Evolutionary conservation across 805 yeast species (phyloP).

Genomic region (Lipomyces kockii): DNA sequence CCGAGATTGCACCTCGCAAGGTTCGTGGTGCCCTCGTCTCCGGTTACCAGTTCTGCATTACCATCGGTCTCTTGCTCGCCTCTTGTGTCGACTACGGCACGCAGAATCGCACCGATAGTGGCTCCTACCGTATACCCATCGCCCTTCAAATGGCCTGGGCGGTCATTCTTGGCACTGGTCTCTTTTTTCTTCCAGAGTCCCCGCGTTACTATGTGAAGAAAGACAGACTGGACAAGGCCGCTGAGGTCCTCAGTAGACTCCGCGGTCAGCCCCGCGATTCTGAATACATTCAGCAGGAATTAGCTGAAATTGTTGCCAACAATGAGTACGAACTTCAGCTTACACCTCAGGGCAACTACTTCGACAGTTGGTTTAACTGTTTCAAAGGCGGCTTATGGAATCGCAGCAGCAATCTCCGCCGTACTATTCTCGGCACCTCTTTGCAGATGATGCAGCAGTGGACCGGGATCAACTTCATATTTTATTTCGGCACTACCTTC

Average conservation of each 20-base stretch:
- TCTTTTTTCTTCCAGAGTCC: slow-evolving; percentile 72
- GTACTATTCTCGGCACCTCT: slow-evolving; percentile 64
- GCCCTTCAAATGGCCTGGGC: slow-evolving; percentile 76
- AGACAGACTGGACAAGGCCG: slow-evolving; percentile 61
- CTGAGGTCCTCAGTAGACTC: slow-evolving; percentile 57
- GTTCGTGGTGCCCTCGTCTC: slow-evolving; percentile 79
- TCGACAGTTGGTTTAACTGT: slow-evolving; percentile 20
- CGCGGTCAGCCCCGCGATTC: slow-evolving; percentile 49
- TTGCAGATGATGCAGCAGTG: slow-evolving; percentile 84
- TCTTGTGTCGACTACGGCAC: slow-evolving; percentile 75
- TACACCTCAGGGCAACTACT: slow-evolving; percentile 14
- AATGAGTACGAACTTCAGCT: slow-evolving; percentile 51
- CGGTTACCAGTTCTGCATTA: slow-evolving; percentile 74
- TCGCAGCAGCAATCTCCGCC: slow-evolving; percentile 33
- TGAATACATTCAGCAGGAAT: slow-evolving; percentile 53
- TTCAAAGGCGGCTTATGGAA: slow-evolving; percentile 20
- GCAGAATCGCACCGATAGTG: slow-evolving; percentile 55
- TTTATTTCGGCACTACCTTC: slow-evolving; percentile 85
- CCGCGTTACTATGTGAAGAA: slow-evolving; percentile 72
- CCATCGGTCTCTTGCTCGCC: slow-evolving; percentile 75
- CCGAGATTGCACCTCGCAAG: slow-evolving; percentile 77
- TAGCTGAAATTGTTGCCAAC: slow-evolving; percentile 55
- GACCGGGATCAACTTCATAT: slow-evolving; percentile 86
- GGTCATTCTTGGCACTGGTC: slow-evolving; percentile 61
- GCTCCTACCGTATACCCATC: slow-evolving; percentile 74